Base-by-base conservation (phyloP, 179 eudicot genomes). In the Silene vulgaris region DNA sequence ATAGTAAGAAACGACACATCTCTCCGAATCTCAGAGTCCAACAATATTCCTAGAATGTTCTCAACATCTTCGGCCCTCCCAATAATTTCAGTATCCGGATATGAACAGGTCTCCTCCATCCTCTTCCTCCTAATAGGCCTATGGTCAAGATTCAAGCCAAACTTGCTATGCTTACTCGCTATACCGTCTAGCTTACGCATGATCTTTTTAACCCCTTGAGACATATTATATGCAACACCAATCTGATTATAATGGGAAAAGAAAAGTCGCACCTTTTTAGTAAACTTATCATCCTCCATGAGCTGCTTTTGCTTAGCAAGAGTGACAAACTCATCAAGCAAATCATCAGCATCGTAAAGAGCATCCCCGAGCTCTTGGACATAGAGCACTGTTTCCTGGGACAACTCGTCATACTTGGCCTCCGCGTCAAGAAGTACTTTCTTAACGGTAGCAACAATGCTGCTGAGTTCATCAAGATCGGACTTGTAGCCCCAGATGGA, bases 51-150 rank as follows among this genome's bases (percentile, higher is more conserved):
- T 19, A 80, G 14, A n/a, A 84, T 50, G 0, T 45, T 62, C 0
- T 78, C 28, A 2, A 26, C 60, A 43, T 80, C 86, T 2, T 35
- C 76, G 0, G 78, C 84, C 71, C 84, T 78, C 52, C 84, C 86
- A 62, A 84, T 73, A 45, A 78, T 54, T 3, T 32, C 57, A 2
- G 13, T 72, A 14, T 60, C n/a, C 0, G 57, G 57, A 74, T 74
- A 69, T 26, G 76, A 60, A 30, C 70, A 29, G 1, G 75, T 77
- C 20, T 68, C 76, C 14, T 54, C 62, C 48, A 40, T 40, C 32
- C 32, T 50, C 37, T 65, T 72, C 56, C 48, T 73, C 32, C 45
- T 23, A 23, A 29, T 72, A 28, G 72, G 76, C 45, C 35, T 14
- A 56, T 56, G 8, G 2, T 72, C 72, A 50, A 77, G n/a, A 60